These are phyloP conservation scores for Cyclocybe cylindracea DNA, from an alignment of 768 basidiomycete species.

Conservation along the genomic window DNA sequence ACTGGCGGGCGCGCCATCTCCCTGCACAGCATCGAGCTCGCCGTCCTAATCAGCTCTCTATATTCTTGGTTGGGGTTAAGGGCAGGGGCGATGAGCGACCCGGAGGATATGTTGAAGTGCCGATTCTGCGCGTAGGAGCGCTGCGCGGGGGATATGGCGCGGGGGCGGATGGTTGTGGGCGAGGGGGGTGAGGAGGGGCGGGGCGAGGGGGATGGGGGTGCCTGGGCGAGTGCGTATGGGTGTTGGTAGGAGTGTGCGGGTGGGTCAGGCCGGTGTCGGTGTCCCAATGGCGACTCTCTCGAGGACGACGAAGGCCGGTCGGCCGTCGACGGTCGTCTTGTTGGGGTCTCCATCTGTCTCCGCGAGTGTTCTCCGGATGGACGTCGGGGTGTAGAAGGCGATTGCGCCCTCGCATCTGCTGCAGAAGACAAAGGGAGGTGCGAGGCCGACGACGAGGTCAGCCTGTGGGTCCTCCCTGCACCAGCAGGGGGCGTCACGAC, in stretches of 20 bases:
- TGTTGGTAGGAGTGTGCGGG: constrained; percentile 31
- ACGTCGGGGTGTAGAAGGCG: constrained; percentile 10
- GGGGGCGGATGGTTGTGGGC: constrained; percentile 45
- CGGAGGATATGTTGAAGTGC: constrained; percentile 59
- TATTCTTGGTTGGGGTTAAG: neutral
- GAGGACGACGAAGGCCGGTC: neutral
- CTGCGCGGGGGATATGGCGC: constrained; percentile 48
- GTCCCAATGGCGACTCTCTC: neutral
- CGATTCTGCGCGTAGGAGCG: constrained; percentile 53
- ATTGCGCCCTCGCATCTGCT: no score
- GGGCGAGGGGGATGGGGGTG: no score
- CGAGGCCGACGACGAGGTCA: constrained; percentile 16
- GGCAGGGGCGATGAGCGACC: constrained; percentile 39
- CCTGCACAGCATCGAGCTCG: constrained; percentile 63
- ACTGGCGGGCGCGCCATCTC: constrained; percentile 65
- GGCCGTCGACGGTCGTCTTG: neutral
- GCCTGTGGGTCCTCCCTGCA: constrained; percentile 1
- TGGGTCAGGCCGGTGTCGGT: constrained; percentile 25
- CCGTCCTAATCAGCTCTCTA: constrained; percentile 60
- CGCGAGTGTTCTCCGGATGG: constrained; percentile 1
- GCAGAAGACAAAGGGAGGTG: constrained; percentile 12
- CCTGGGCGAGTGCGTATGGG: no score
- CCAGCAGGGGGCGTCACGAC: constrained; percentile 2
- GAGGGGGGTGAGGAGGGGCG: constrained; percentile 15
- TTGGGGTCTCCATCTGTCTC: neutral